Evolutionary conservation across 805 yeast genomes (phyloP), one percentile per base, ranked within the genome.

Genomic region (Wickerhamiella alocasiicola): DNA sequence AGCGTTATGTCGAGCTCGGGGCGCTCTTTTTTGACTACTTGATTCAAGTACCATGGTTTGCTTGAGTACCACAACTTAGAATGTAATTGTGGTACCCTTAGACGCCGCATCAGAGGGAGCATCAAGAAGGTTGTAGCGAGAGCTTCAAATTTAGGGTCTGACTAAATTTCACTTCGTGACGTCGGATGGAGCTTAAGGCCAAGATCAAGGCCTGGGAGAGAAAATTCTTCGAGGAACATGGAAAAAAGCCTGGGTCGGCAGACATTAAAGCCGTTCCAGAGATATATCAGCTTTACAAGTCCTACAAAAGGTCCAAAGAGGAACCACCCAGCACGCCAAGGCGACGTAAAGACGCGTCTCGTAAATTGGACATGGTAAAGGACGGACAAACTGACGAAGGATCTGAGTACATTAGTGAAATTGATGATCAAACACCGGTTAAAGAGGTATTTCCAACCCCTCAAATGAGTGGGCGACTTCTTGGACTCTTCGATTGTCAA

Each of bases 381-480:
- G n/a, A n/a, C n/a, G n/a, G n/a, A n/a, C n/a, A n/a, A n/a, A n/a
- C n/a, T n/a, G n/a, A n/a, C n/a, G n/a, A n/a, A n/a, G n/a, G n/a
- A n/a, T n/a, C n/a, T n/a, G n/a, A n/a, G n/a, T n/a, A n/a, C n/a
- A n/a, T n/a, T n/a, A 24, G 11, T 24, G 27, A 12, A 24, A 24
- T 24, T 24, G 11, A 9, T 24, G 27, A 24, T 28, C 23, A 32
- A 32, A 25, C 16, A 9, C 26, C 19, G 20, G 18, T 32, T 9
- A 21, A 32, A 0, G 80, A 74, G 45, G 55, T 82, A 9, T 94
- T 94, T 0, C 95, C 95, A 1, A 83, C 95, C 0, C 95, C 95
- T 0, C 94, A 83, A 50, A 68, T 82, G 7, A 68, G 77, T 46
- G 95, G 95, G 0, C 70, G 78, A 41, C 81, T 81, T 0, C 55